A percentile compares a stretch with the other conserved stretches of the same genome.
phyloP scores from a whole-genome alignment of 805 yeast genomes.

The Wickerhamiella dianesei region DNA sequence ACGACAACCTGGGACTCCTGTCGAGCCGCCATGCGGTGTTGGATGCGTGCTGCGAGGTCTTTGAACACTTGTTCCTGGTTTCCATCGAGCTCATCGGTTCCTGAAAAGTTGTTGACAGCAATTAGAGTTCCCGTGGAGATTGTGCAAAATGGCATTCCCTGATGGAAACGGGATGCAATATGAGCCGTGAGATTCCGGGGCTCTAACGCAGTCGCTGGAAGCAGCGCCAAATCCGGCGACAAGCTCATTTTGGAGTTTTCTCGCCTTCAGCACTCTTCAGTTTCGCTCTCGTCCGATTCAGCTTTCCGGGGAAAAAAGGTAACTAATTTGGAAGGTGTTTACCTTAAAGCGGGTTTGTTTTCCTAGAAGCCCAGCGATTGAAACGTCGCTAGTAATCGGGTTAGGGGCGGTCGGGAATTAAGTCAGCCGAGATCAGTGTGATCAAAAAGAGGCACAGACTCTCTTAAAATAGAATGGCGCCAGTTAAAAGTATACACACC shows the following conservation, averaged over 20 bases:
- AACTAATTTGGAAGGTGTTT: no score
- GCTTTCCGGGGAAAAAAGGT: no score
- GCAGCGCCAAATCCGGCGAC: slow-evolving; percentile 25
- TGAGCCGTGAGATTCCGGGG: slow-evolving; percentile 31
- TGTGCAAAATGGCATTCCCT: slow-evolving; percentile 29
- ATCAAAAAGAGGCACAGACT: no score
- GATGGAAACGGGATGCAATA: slow-evolving; percentile 31
- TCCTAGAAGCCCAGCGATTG: no score
- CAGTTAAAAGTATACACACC: not conserved
- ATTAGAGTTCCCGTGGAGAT: slow-evolving; percentile 28
- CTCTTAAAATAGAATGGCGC: not conserved
- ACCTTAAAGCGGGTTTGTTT: no score
- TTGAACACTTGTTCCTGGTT: slow-evolving; percentile 27
- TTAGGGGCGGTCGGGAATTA: no score
- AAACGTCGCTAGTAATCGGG: no score
- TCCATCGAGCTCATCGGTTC: slow-evolving; percentile 21
- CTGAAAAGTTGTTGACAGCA: slow-evolving; percentile 28
- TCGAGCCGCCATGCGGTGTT: slow-evolving; percentile 26
- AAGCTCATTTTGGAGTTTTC: not conserved
- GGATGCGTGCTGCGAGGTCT: slow-evolving; percentile 28
- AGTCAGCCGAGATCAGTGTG: no score
- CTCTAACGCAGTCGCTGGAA: slow-evolving; percentile 26
- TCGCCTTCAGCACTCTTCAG: no score
- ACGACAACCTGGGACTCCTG: slow-evolving; percentile 28
- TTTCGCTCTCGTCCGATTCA: no score